Percentiles rank a stretch among this genome's conserved stretches.
These are phyloP conservation scores for Perkinsus chesapeaki DNA, from an alignment of 169 alveolate genomes.

Conservation along the genomic window DNA sequence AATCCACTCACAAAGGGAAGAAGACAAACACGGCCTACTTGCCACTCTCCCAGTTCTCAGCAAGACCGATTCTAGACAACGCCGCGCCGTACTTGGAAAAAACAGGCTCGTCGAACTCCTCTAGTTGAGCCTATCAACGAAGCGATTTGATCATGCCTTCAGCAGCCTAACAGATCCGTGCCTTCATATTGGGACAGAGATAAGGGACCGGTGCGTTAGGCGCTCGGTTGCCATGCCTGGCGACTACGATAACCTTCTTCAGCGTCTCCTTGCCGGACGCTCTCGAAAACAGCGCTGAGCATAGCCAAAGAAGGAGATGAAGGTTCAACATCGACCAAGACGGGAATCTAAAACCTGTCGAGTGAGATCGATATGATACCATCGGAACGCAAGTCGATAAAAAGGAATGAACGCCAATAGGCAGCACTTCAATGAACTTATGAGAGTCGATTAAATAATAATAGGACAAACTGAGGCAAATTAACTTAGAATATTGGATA, in stretches of 20 bases:
- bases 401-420: too few species aligned
- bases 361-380: too few species aligned
- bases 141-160: not conserved
- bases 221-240: constrained; percentile 6
- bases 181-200: not conserved
- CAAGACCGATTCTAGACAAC: not conserved
- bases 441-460: not conserved
- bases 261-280: not conserved
- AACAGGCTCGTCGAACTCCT: not conserved
- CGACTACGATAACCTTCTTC: not conserved
- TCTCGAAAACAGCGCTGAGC: not conserved
- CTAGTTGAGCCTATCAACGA: not conserved
- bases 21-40: not conserved
- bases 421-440: too few species aligned
- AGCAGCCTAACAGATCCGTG: not conserved
- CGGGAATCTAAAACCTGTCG: too few species aligned
- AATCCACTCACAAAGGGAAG: too few species aligned
- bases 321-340: not conserved
- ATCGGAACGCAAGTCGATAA: too few species aligned
- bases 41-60: not conserved
- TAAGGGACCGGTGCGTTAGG: not conserved
- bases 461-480: not conserved
- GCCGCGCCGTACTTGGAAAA: constrained; percentile 2
- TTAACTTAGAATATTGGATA: not conserved
- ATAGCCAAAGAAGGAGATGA: not conserved